These are phyloP conservation scores for Beauveria brongniartii DNA, from an alignment of 2,329 filamentous ascomycete genomes.

Conservation along the genomic window DNA sequence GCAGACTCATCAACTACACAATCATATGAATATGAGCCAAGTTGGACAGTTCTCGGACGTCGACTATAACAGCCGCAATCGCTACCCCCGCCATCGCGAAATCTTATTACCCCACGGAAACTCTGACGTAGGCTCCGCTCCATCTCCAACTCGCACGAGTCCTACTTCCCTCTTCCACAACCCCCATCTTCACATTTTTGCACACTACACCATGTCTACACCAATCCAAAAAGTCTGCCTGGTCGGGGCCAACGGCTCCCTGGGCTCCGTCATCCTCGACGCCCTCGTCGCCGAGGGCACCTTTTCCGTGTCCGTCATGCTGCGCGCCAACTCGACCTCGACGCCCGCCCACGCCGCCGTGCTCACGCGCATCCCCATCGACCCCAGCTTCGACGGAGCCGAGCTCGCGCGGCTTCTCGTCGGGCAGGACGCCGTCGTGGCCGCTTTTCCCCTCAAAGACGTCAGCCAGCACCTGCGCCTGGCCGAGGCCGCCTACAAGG, in stretches of 20 bases:
- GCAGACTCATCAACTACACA: no score
- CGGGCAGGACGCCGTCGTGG: constrained; percentile 50
- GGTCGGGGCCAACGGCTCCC: constrained; percentile 29
- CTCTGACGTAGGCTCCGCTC: constrained; percentile 4
- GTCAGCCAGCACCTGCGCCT: constrained; percentile 38
- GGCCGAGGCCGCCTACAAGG: constrained; percentile 49
- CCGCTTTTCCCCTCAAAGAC: constrained; percentile 30
- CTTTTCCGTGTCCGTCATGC: constrained; percentile 48
- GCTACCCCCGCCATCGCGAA: background rate
- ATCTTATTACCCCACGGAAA: constrained; percentile 10
- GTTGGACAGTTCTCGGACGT: no score
- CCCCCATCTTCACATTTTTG: background rate
- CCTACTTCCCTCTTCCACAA: background rate
- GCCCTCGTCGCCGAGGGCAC: constrained; percentile 27
- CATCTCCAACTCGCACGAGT: background rate
- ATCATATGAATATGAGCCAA: background rate
- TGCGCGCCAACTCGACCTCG: constrained; percentile 30
- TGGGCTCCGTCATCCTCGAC: constrained; percentile 31
- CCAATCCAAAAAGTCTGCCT: constrained; percentile 25
- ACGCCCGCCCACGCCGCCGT: constrained; percentile 20
- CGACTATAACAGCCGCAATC: background rate
- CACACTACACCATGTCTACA: background rate
- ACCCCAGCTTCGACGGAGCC: constrained; percentile 22
- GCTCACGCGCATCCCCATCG: constrained; percentile 19
- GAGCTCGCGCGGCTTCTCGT: constrained; percentile 39